Conservation (phyloP, 1,284 basidiomycete species). For the Boletus sp. region DNA sequence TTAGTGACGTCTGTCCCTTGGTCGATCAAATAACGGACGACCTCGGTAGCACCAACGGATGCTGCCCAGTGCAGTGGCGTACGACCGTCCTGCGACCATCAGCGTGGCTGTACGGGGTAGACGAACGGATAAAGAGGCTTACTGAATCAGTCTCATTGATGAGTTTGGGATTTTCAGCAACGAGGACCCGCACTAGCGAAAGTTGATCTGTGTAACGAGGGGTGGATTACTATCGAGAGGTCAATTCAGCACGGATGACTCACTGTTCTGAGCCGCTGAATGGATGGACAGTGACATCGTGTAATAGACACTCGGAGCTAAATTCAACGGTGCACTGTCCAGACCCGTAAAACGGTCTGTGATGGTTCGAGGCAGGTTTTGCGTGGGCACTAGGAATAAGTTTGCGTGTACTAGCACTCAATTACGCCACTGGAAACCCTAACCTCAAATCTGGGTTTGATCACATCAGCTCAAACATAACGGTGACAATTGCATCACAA, state of each 20-base stretch:
- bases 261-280: slow-evolving; percentile 64
- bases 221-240: not conserved
- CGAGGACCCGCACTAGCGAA: slow-evolving; percentile 66
- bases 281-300: slow-evolving; percentile 41
- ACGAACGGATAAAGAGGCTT: slow-evolving; percentile 18
- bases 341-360: too few species aligned
- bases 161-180: slow-evolving; percentile 63
- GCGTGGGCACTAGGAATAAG: too few species aligned
- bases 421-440: slow-evolving; percentile 14
- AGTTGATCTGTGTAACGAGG: slow-evolving; percentile 66
- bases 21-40: slow-evolving; percentile 70
- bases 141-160: slow-evolving; percentile 72
- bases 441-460: slow-evolving; percentile 23
- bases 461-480: not conserved
- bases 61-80: slow-evolving; percentile 90
- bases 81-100: slow-evolving; percentile 65
- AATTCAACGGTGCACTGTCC: not conserved
- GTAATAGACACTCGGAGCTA: not conserved
- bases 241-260: slow-evolving; percentile 1
- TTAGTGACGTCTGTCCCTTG: slow-evolving; percentile 70
- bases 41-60: slow-evolving; percentile 67
- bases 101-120: slow-evolving; percentile 1
- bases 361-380: too few species aligned
- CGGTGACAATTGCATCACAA: too few species aligned
- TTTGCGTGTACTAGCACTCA: too few species aligned